Percentiles rank a stretch among this genome's conserved stretches.
Evolutionary conservation across 2,329 filamentous ascomycete genomes (phyloP).

Genomic region (Monilinia fructigena): DNA sequence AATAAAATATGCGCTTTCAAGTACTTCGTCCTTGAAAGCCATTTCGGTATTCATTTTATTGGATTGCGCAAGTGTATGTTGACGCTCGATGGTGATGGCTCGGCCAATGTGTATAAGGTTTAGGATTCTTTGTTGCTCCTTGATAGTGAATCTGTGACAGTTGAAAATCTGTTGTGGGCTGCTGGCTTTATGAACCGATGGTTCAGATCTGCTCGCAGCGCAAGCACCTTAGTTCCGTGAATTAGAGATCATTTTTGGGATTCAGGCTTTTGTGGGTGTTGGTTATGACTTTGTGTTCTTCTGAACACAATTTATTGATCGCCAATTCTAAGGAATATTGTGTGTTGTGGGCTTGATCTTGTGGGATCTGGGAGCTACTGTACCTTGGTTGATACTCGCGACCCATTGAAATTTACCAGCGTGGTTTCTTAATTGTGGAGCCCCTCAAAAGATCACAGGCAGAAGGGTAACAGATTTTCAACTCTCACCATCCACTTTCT

Average conservation of each 20-base stretch:
- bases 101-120: constrained; percentile 10
- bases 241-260: constrained; percentile 15
- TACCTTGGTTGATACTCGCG: constrained; percentile 15
- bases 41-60: constrained; percentile 11
- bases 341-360: constrained; percentile 7
- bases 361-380: constrained; percentile 2
- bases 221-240: constrained; percentile 8
- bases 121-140: constrained; percentile 7
- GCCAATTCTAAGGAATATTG: background rate
- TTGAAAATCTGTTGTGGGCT: constrained; percentile 13
- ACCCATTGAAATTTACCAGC: constrained; percentile 6
- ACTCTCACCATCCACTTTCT: constrained; percentile 6
- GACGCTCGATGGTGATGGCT: constrained; percentile 18
- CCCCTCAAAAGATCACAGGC: constrained; percentile 5
- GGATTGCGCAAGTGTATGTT: constrained; percentile 1
- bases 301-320: constrained; percentile 12
- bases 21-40: background rate
- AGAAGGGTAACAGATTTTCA: constrained; percentile 15
- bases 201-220: constrained; percentile 12
- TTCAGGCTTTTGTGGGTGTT: constrained; percentile 7
- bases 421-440: background rate
- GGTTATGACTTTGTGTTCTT: constrained; percentile 11
- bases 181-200: constrained; percentile 15
- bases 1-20: background rate
- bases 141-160: constrained; percentile 11